Evolutionary conservation across 352 stramenopile species (phyloP), one percentile per base, ranked within the genome.

Genomic region (Peronospora farinosa): DNA sequence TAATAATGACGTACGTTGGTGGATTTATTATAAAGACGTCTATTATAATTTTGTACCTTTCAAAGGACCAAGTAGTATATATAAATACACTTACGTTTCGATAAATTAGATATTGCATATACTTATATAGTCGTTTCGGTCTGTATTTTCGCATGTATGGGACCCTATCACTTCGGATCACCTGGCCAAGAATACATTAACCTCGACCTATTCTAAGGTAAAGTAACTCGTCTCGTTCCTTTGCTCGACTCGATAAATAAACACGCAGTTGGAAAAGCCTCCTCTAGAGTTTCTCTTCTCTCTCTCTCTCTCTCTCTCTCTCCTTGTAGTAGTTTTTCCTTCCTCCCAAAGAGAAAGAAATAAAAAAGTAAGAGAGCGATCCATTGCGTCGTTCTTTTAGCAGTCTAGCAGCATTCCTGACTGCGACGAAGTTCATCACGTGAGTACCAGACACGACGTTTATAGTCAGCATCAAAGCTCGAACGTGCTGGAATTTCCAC

Each of bases 401-500:
- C 41, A 42, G 25, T 39, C 44, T 61, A 74, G 51, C 33, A 81
- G 48, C 47, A 75, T 61, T 72, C 75, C 74, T 57, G 62, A 51
- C 40, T 65, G 61, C 48, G 64, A 16, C 55, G 64, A 55, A 87
- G 69, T 41, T 91, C 79, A 47, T 87, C 79, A 28, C 54, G 57
- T 40, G 77, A 73, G 61, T 91, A 91, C 79, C 79, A 91, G 9
- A 91, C 68, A 40, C 73, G 70, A 23, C 63, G 66, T 61, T 91
- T 91, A 71, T 86, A 86, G 33, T 79, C 76, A 37, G 71, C 71
- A 58, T 91, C 79, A 47, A 86, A 87, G 63, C 66, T 86, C 30
- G 65, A 73, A 42, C 77, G 75, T 31, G 73, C 61, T 5, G 79
- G 79, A 51, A 91, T 91, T 44, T 74, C 74, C 36, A 87, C 72